These are phyloP conservation scores for Endogone sp. DNA, from an alignment of 192 early-diverging fungal species.

Conservation along the genomic window DNA sequence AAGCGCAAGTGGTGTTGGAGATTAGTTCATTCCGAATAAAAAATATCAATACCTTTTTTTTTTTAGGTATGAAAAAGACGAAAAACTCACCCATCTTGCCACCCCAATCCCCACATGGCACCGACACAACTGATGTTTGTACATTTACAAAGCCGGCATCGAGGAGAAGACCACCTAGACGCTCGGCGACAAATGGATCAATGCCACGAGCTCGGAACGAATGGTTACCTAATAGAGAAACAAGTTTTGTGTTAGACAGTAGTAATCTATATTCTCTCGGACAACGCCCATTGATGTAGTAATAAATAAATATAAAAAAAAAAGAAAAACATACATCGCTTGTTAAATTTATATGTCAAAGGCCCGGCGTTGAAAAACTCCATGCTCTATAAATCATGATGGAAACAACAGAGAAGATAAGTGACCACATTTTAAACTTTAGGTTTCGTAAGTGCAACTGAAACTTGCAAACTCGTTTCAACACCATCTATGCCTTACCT, in stretches of 20 bases:
- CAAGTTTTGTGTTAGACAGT: neutral
- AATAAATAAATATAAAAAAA: no score
- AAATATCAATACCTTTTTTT: neutral
- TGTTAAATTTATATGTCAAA: neutral
- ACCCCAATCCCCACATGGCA: conserved; percentile 1
- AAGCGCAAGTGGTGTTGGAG: no score
- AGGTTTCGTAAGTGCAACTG: neutral
- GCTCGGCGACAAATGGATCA: neutral
- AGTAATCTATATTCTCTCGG: neutral
- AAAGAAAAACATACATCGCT: neutral
- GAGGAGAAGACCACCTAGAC: neutral
- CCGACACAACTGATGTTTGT: neutral
- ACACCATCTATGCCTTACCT: no score
- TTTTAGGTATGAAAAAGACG: neutral
- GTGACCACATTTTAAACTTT: no score
- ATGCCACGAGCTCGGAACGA: conserved; percentile 1
- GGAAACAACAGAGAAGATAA: no score
- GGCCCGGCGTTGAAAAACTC: neutral
- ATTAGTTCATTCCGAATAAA: no score
- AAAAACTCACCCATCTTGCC: conserved; percentile 1
- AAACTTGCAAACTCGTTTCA: neutral
- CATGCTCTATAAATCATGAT: neutral
- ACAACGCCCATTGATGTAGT: no score
- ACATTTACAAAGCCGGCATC: conserved; percentile 1
- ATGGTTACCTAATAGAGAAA: neutral